Evolutionary conservation across 768 basidiomycete species (phyloP).

Genomic region (Lanmaoa pseudosensibilis): DNA sequence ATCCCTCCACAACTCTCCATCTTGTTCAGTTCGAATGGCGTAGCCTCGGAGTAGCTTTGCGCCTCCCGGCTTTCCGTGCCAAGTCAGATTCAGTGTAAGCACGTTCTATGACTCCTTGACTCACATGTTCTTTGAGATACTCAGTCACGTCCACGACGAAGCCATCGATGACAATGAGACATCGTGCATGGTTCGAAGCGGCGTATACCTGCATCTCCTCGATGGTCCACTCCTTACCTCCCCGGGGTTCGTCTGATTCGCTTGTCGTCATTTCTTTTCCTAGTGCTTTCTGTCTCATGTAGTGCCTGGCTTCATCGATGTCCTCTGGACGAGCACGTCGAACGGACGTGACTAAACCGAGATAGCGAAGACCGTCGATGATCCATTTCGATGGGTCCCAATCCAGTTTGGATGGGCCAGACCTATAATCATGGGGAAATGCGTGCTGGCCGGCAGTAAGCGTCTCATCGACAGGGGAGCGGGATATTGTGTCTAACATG

Average conservation of each 20-base stretch:
- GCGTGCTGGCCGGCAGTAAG: slow-evolving; percentile 9
- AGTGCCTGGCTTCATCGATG: slow-evolving; percentile 7
- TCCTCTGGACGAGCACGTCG: slow-evolving; percentile 5
- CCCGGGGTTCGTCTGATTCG: background rate
- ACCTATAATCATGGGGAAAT: slow-evolving; percentile 16
- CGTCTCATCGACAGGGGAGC: background rate
- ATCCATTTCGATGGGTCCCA: slow-evolving; percentile 19
- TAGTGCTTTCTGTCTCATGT: slow-evolving; percentile 7
- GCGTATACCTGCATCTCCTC: background rate
- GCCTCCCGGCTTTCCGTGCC: slow-evolving; percentile 4
- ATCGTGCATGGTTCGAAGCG: background rate
- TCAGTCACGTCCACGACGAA: slow-evolving; percentile 8
- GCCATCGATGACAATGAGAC: slow-evolving; percentile 6
- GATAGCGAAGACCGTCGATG: slow-evolving; percentile 2
- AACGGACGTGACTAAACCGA: slow-evolving; percentile 9
- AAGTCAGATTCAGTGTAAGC: background rate
- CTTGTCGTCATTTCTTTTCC: background rate
- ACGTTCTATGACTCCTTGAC: background rate
- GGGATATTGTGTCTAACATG: slow-evolving; percentile 2
- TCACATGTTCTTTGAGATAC: slow-evolving; percentile 12
- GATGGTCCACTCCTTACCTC: slow-evolving; percentile 6
- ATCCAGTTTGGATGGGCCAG: slow-evolving; percentile 10
- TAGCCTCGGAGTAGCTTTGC: slow-evolving; percentile 3
- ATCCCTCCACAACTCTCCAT: slow-evolving; percentile 2
- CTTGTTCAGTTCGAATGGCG: background rate